Evolutionary conservation across 164 flowering plant genomes (phyloP).

Genomic region (Annona squamosa): DNA sequence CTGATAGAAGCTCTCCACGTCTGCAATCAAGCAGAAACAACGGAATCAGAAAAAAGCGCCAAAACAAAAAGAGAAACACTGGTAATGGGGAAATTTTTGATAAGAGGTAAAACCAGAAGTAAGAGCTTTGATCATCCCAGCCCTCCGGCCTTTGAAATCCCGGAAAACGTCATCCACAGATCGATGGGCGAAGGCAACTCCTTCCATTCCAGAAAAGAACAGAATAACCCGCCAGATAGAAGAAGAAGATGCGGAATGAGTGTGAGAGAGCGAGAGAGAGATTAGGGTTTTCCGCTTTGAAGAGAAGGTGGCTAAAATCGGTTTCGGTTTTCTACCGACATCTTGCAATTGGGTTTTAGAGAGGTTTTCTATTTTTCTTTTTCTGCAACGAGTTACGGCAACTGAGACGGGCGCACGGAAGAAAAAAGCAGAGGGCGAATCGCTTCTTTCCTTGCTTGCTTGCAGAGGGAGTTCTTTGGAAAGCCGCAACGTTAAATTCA

Average conservation of each 20-base stretch:
- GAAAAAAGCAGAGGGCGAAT: background rate
- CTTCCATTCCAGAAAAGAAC: slow-evolving; percentile 13
- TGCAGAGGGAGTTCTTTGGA: background rate
- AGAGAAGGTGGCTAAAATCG: slow-evolving; percentile 1
- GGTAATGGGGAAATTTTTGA: background rate
- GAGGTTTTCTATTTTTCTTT: background rate
- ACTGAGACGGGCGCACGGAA: background rate
- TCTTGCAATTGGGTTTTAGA: background rate
- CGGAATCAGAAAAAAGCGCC: background rate
- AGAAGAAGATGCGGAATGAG: background rate
- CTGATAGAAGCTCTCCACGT: slow-evolving; percentile 48
- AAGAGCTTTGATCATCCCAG: slow-evolving; percentile 56
- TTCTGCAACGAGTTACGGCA: background rate
- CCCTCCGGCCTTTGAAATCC: slow-evolving; percentile 47
- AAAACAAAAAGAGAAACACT: background rate
- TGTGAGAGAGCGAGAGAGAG: background rate
- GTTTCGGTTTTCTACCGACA: background rate
- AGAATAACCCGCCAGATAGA: background rate
- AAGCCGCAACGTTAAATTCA: too few relatives aligned
- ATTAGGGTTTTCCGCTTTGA: background rate
- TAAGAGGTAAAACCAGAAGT: slow-evolving; percentile 27
- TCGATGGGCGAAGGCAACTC: slow-evolving; percentile 21
- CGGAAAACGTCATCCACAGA: slow-evolving; percentile 50
- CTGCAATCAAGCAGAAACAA: slow-evolving; percentile 27
- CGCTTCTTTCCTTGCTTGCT: background rate